Evolutionary conservation across 352 stramenopile genomes (phyloP), one percentile per base, ranked within the genome.

Genomic region (Pythium folliculosum): DNA sequence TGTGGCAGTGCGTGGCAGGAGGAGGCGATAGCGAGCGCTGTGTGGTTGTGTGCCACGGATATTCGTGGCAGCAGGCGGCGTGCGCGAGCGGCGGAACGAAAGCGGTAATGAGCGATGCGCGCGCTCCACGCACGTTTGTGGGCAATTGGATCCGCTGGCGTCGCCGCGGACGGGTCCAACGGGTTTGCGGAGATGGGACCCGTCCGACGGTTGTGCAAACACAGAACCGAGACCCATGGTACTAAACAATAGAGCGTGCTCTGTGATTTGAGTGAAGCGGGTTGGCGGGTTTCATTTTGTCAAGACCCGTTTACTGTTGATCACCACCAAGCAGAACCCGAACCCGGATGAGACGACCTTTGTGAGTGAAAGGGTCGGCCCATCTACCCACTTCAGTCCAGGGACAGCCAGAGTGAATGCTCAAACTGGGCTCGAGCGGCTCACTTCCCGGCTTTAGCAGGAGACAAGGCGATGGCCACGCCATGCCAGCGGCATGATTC

Each of bases 371-470:
- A n/a, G n/a, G n/a, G n/a, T n/a, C 17, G 38, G 38, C 38, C 38
- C 38, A 44, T 44, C 38, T 44, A 44, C 38, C 38, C 38, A 44
- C 50, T 57, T 57, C 50, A 57, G 50, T 57, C 17, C 53, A 53
- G 55, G n/a, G n/a, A n/a, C n/a, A n/a, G n/a, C n/a, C n/a, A n/a
- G n/a, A 70, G 69, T 67, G 69, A 66, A 75, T 75, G 69, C 69
- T 75, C 69, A 75, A 75, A 75, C 67, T 70, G 60, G 57, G 53
- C 43, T 38, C 13, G 30, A 40, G 45, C 49, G 13, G 47, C 51
- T 35, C 35, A 35, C 35, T 49, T 49, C 14, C 43, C 58, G 58
- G 45, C 48, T 65, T 65, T 65, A 65, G 35, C 47, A 14, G 57
- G 35, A 53, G 8, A 4, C 38, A 12, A 12, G 6, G 38, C 38